Percentiles rank a stretch among this genome's conserved stretches.
Evolutionary conservation across 495 filamentous ascomycete species (phyloP).

Genomic region (Annulohypoxylon bovei): DNA sequence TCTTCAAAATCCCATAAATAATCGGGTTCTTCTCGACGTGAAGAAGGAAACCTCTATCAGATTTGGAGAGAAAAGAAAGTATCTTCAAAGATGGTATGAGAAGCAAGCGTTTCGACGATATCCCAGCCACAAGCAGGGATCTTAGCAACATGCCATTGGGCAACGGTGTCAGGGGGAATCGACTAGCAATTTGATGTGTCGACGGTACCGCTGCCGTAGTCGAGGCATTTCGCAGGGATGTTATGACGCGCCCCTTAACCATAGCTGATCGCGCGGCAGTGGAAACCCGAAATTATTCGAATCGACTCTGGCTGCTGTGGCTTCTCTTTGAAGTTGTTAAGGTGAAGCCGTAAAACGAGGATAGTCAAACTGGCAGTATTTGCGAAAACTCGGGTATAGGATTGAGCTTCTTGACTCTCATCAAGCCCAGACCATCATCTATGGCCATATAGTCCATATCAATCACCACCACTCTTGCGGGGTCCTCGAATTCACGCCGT

Average conservation of each 20-base stretch:
- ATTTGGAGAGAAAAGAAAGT: not conserved
- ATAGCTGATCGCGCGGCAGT: not conserved
- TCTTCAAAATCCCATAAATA: not conserved
- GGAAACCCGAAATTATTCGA: not conserved
- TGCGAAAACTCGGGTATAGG: not conserved
- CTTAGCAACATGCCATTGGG: not conserved
- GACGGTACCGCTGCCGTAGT: not conserved
- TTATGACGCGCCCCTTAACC: not conserved
- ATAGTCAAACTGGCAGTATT: not conserved
- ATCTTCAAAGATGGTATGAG: not conserved
- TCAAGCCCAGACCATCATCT: not conserved
- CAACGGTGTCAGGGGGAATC: not conserved
- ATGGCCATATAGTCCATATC: conserved; percentile 2
- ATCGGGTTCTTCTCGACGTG: not conserved
- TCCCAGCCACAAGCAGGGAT: not conserved
- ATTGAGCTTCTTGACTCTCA: not conserved
- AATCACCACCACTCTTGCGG: not conserved
- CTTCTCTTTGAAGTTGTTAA: not conserved
- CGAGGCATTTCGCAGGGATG: not conserved
- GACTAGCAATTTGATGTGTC: not conserved
- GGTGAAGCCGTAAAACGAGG: not conserved
- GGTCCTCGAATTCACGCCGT: not conserved
- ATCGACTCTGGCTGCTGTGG: not conserved
- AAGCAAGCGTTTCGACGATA: not conserved
- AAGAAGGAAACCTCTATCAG: not conserved